A percentile compares a stretch with the other conserved stretches of the same genome.
Evolutionary conservation across 768 basidiomycete genomes (phyloP).

Genomic region (Serendipita sp.): DNA sequence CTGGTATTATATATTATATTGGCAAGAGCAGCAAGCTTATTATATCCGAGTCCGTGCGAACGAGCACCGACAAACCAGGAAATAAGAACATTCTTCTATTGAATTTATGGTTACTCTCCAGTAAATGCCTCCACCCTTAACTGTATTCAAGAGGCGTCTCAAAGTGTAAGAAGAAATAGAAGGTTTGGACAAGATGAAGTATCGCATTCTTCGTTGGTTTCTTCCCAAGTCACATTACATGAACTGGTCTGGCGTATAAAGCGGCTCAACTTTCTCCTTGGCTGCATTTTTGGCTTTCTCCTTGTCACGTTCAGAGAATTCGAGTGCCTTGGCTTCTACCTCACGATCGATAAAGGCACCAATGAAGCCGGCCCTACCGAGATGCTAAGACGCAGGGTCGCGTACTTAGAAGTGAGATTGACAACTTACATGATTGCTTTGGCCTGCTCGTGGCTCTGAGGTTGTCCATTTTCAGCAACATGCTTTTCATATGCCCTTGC

Average conservation of each 20-base stretch:
- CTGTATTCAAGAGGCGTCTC: too few species aligned
- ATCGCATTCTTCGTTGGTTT: neutral
- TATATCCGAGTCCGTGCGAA: too few species aligned
- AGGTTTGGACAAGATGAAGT: too few species aligned
- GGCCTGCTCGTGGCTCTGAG: slow-evolving; percentile 33
- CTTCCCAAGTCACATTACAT: neutral
- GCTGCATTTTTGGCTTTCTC: slow-evolving; percentile 25
- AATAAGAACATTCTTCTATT: too few species aligned
- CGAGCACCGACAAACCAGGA: too few species aligned
- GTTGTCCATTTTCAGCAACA: slow-evolving; percentile 30
- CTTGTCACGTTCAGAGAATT: slow-evolving; percentile 24
- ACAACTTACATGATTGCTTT: slow-evolving; percentile 36
- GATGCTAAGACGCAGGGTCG: neutral
- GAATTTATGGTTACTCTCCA: too few species aligned
- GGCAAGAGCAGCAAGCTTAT: too few species aligned
- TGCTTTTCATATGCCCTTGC: slow-evolving; percentile 50
- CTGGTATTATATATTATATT: too few species aligned
- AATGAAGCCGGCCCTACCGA: slow-evolving; percentile 29
- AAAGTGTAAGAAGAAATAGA: too few species aligned
- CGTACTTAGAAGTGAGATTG: neutral
- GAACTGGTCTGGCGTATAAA: neutral
- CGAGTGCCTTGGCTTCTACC: slow-evolving; percentile 45
- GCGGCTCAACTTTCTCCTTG: neutral
- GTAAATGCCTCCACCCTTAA: too few species aligned
- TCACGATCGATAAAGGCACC: slow-evolving; percentile 38